These are phyloP conservation scores for Syncephalastrum racemosum DNA, from an alignment of 371 early-diverging fungal species.

Conservation along the genomic window DNA sequence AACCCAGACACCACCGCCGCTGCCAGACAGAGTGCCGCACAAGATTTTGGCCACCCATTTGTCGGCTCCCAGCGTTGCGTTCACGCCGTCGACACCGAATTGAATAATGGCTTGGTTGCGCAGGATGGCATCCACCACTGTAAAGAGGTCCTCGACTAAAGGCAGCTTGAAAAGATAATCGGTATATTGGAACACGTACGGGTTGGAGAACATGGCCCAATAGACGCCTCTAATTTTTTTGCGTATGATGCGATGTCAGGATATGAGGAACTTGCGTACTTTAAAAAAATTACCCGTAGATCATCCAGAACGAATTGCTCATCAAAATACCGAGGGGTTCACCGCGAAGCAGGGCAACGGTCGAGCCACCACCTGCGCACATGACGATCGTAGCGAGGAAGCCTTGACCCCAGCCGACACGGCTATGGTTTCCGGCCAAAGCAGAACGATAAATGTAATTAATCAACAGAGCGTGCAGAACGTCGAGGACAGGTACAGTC, in stretches of 20 bases:
- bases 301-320: conserved; percentile 39
- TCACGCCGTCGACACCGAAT: conserved; percentile 54
- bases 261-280: neutral
- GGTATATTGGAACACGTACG: conserved; percentile 30
- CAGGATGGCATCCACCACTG: conserved; percentile 48
- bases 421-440: conserved; percentile 39
- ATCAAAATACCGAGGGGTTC: conserved; percentile 42
- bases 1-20: conserved; percentile 59
- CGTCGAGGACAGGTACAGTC: conserved; percentile 43
- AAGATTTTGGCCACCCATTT: conserved; percentile 53
- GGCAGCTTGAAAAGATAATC: conserved; percentile 32
- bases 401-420: conserved; percentile 54
- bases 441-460: conserved; percentile 54
- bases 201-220: conserved; percentile 37
- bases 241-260: neutral
- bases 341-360: conserved; percentile 37
- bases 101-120: conserved; percentile 49
- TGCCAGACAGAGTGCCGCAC: conserved; percentile 56
- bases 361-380: conserved; percentile 57
- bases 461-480: conserved; percentile 53
- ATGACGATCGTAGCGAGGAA: conserved; percentile 52
- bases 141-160: conserved; percentile 43
- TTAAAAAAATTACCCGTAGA: conserved; percentile 33
- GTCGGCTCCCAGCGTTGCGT: conserved; percentile 36
- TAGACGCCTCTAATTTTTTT: conserved; percentile 35